A percentile compares a stretch with the other conserved stretches of the same genome.
Evolutionary conservation across 2,329 filamentous ascomycete genomes (phyloP).

Genomic region (Pseudogymnoascus sp.): DNA sequence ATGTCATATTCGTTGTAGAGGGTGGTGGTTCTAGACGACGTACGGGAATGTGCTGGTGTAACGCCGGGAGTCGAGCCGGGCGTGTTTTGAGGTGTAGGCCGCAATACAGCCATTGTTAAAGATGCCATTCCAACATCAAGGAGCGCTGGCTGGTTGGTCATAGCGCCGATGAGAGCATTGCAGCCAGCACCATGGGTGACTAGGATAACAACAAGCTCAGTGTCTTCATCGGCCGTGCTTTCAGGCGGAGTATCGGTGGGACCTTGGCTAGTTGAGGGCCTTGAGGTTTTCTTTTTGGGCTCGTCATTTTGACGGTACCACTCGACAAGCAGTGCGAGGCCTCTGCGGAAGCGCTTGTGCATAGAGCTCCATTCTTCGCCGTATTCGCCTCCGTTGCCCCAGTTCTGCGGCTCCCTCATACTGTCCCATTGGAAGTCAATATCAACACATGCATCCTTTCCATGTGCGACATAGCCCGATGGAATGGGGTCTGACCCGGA

Average conservation of each 20-base stretch:
- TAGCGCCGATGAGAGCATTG: conserved; percentile 86
- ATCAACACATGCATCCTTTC: conserved; percentile 73
- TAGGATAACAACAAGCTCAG: conserved; percentile 74
- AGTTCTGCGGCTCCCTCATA: conserved; percentile 66
- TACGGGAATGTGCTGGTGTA: conserved; percentile 33
- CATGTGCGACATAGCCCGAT: conserved; percentile 80
- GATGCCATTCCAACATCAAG: conserved; percentile 87
- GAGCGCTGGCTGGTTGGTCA: conserved; percentile 85
- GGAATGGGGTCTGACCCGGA: conserved; percentile 77
- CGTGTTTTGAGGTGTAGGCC: conserved; percentile 27
- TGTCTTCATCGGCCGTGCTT: conserved; percentile 53
- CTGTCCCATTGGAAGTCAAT: conserved; percentile 98
- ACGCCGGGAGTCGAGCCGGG: conserved; percentile 17
- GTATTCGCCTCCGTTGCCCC: conserved; percentile 81
- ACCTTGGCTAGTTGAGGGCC: conserved; percentile 32
- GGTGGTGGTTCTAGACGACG: conserved; percentile 32
- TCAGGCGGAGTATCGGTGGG: conserved; percentile 31
- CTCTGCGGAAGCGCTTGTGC: conserved; percentile 81
- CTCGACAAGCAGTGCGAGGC: conserved; percentile 68
- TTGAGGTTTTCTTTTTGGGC: conserved; percentile 46
- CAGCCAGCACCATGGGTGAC: conserved; percentile 94
- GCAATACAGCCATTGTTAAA: conserved; percentile 76
- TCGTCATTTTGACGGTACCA: conserved; percentile 65
- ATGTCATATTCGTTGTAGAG: conserved; percentile 64
- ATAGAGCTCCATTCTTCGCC: conserved; percentile 95